These are phyloP conservation scores for Beauveria pseudobassiana DNA, from an alignment of 2,329 filamentous ascomycete species.

Conservation along the genomic window DNA sequence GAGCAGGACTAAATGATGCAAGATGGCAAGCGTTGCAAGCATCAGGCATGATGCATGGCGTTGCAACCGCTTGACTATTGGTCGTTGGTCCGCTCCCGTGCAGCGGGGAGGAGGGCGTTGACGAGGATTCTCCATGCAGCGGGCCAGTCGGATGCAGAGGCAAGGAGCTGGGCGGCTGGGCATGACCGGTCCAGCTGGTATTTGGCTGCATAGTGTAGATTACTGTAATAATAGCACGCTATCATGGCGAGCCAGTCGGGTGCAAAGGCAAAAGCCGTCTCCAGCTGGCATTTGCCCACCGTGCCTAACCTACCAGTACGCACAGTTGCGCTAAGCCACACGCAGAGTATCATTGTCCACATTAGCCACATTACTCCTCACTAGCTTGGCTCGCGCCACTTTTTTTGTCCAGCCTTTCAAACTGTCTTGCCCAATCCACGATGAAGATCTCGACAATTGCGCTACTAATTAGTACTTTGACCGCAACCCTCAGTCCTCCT, in stretches of 20 bases:
- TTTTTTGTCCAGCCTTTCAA: neutral
- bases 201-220: too few relatives aligned
- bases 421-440: neutral
- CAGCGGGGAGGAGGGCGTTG: too few relatives aligned
- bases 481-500: neutral
- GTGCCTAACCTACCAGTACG: too few relatives aligned
- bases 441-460: conserved; percentile 10
- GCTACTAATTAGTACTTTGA: neutral
- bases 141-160: neutral
- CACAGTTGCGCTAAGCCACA: conserved; percentile 2
- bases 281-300: too few relatives aligned
- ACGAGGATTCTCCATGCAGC: neutral
- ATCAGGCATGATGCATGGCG: too few relatives aligned
- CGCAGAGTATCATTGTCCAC: neutral
- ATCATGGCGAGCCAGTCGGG: neutral
- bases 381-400: neutral
- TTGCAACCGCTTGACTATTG: too few relatives aligned
- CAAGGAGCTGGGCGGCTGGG: too few relatives aligned
- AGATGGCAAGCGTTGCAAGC: too few relatives aligned
- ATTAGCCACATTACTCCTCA: neutral
- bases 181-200: too few relatives aligned
- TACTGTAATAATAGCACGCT: too few relatives aligned
- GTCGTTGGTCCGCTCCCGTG: too few relatives aligned
- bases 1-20: too few relatives aligned
- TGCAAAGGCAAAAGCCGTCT: neutral